phyloP scores from a whole-genome alignment of 2,329 filamentous ascomycete species.

The Clonostachys solani region DNA sequence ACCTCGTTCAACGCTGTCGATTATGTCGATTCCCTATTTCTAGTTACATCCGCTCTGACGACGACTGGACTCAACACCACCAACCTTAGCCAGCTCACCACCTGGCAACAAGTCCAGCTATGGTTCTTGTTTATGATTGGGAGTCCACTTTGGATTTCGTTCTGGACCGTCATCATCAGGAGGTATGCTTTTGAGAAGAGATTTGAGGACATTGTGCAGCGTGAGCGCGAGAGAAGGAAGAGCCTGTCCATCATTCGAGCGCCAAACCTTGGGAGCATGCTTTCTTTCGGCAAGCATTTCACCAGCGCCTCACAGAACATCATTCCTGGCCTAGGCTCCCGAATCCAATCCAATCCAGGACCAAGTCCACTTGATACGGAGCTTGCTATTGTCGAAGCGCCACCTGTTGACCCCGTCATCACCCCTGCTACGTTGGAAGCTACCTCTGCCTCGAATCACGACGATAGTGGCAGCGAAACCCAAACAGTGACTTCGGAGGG shows the following conservation, averaged over 20 bases:
- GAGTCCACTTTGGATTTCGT: conserved; percentile 62
- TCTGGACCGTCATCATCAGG: conserved; percentile 57
- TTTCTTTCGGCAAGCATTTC: not conserved
- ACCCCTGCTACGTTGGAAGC: not conserved
- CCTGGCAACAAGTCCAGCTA: conserved; percentile 63
- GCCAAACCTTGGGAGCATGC: conserved; percentile 1
- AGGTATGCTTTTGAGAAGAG: conserved; percentile 58
- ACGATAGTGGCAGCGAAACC: not conserved
- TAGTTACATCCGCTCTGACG: conserved; percentile 61
- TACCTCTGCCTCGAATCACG: not conserved
- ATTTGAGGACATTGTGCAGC: conserved; percentile 47
- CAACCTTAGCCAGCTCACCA: conserved; percentile 59
- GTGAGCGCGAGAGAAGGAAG: conserved; percentile 23
- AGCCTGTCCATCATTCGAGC: conserved; percentile 4
- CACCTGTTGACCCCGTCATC: not conserved
- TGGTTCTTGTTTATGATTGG: conserved; percentile 63
- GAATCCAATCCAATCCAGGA: not conserved
- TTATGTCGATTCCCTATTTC: conserved; percentile 63
- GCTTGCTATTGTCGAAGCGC: not conserved
- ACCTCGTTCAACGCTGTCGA: conserved; percentile 43
- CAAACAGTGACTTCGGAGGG: not conserved
- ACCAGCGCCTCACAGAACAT: not conserved
- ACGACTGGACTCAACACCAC: conserved; percentile 65
- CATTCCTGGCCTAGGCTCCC: not conserved
- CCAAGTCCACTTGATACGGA: not conserved